Evolutionary conservation across 2,329 filamentous ascomycete genomes (phyloP), one percentile per base, ranked within the genome.

Genomic region (Neocatenulostroma microsporum): DNA sequence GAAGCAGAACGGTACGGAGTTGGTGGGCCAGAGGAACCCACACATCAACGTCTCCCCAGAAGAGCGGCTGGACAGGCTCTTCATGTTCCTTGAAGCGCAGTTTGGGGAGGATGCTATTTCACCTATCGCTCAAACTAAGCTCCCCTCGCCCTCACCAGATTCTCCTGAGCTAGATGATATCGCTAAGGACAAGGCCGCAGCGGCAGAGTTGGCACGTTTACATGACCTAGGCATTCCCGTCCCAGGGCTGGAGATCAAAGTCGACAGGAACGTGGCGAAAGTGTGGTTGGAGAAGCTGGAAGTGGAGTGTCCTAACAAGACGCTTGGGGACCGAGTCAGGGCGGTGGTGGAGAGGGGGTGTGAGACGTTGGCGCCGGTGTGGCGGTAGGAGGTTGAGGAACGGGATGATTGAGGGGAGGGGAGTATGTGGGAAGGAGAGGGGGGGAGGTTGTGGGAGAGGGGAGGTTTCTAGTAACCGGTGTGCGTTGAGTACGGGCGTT

Each of bases 31-130:
- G 70, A 25, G 68, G 30, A 91, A 94, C 56, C 82, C 80, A 0
- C 86, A 94, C 60, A 74, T 80, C 10, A 74, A 82, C 29, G 63
- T 86, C 27, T 74, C 74, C 8, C 72, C 87, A 0, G 71, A 81
- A 29, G 85, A 94, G 50, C 82, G 85, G 26, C 78, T 96, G 26
- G 76, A 82, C 45, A 80, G 89, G 21, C 77, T 98, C 14, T 82
- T 93, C 64, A 84, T 94, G 78, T 94, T 98, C 68, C 80, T 98
- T 11, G 91, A 98, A 68, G 84, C 88, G 3, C 91, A 98, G 60
- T 98, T 98, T 56, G 91, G 91, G 44, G 71, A 77, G 21, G 81
- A 91, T 45, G 81, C 85, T 41, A 79, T 96, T 38, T 70, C 74
- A 0, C 87, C 89, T 4, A 83, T 96, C 47, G 73, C 80, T 15